Conservation (phyloP, 805 yeast genomes). For the Saturnispora dispora region DNA sequence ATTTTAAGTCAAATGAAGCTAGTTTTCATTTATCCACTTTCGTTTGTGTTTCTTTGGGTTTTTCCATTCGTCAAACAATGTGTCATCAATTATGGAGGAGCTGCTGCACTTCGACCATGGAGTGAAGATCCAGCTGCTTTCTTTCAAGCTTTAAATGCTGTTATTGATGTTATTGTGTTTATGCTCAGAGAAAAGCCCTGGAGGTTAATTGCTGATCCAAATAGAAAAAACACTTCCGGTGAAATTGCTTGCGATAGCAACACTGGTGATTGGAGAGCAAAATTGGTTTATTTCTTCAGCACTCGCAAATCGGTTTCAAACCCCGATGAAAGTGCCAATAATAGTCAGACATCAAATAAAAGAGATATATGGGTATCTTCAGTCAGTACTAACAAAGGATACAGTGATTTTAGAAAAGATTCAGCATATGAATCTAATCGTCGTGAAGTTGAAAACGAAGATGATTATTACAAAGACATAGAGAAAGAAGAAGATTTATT, state of each 20-base stretch:
- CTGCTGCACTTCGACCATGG: conserved; percentile 48
- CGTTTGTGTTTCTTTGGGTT: conserved; percentile 74
- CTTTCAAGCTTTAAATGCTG: conserved; percentile 73
- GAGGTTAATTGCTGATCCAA: conserved; percentile 26
- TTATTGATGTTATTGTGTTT: conserved; percentile 69
- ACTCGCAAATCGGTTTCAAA: not conserved
- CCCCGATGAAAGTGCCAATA: not conserved
- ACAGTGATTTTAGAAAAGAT: not conserved
- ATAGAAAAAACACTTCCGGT: not conserved
- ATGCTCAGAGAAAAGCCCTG: conserved; percentile 74
- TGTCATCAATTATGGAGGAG: conserved; percentile 36
- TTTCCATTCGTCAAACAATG: conserved; percentile 63
- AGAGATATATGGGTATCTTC: not conserved
- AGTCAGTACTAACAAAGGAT: not conserved
- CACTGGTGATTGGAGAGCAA: conserved; percentile 16
- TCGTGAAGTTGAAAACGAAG: not conserved
- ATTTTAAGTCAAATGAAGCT: conserved; percentile 72
- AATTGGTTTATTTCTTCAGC: not conserved
- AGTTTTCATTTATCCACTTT: conserved; percentile 75
- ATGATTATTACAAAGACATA: not conserved
- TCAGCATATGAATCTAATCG: not conserved
- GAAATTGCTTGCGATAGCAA: not conserved
- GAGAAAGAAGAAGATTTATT: conserved; percentile 5
- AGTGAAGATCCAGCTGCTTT: conserved; percentile 59
- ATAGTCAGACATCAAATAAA: not conserved